Evolutionary conservation across 495 filamentous ascomycete species (phyloP), one percentile per base, ranked within the genome.

Genomic region (Darksidea phi): DNA sequence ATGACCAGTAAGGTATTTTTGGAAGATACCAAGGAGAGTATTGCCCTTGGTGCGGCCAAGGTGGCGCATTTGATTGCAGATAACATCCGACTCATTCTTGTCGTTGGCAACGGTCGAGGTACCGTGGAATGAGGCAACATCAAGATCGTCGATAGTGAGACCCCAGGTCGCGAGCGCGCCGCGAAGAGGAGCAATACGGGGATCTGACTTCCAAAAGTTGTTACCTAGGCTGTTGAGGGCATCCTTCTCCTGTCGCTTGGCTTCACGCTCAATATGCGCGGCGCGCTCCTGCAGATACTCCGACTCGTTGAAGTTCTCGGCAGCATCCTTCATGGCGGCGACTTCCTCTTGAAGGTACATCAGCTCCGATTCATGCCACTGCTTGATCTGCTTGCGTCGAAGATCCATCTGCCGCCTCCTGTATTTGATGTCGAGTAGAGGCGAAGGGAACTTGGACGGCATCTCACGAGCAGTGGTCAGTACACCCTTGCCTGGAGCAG

Each of bases 51-150:
- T 84, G 50, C 94, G 88, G 60, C 95, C 94, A 47, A 99, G 87
- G 73, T 99, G 95, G 67, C 84, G 86, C 76, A 99, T 81, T 78
- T 97, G 95, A 75, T 96, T 89, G 80, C 93, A 96, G 67, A 99
- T 87, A 70, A 96, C 92, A 57, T 94, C 91, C 25, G 94, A 97
- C 74, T 99, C 94, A 73, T 99, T 99, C 85, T 99, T 99, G 79
- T 99, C 94, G 71, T 99, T 99, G 55, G 94, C 94, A 59, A 95
- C 91, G 37, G 94, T 99, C 20, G 93, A 97, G 26, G 94, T 99
- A 63, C 94, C 94, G 76, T 99, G 94, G 88, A 97, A 99, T 20
- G 94, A 97, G 7, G 93, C 92, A 48, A 97, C 91, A 59, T 76
- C 86, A 48, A 99, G 84, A 67, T 99, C 94, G 72, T 99, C 95